phyloP scores from a whole-genome alignment of 1,139 yeast genomes.

The Magnusiomyces sp. region DNA sequence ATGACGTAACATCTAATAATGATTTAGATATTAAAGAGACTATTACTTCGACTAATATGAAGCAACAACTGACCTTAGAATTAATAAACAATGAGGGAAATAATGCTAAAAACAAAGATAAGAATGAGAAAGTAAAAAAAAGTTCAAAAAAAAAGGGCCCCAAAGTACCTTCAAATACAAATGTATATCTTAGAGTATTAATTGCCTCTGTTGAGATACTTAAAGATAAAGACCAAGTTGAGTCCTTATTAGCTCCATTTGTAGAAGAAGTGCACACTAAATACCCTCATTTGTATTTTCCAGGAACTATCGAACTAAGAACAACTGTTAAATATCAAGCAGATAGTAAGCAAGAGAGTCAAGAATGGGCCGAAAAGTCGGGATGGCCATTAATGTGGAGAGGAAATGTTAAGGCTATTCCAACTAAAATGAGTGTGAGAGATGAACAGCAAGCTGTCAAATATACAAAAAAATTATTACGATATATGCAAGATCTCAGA shows the following conservation, averaged over 20 bases:
- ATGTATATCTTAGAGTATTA: slow-evolving; percentile 27
- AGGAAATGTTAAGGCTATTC: slow-evolving; percentile 80
- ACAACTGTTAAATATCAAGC: slow-evolving; percentile 50
- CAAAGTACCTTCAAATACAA: not conserved
- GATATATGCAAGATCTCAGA: not conserved
- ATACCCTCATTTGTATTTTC: slow-evolving; percentile 19
- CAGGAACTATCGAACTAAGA: slow-evolving; percentile 24
- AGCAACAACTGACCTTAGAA: not conserved
- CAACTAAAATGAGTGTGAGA: slow-evolving; percentile 44
- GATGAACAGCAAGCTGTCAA: slow-evolving; percentile 39
- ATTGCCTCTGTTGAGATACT: slow-evolving; percentile 23
- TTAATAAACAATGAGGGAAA: no score
- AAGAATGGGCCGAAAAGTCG: slow-evolving; percentile 52
- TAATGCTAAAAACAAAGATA: not conserved
- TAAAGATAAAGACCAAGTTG: slow-evolving; percentile 17
- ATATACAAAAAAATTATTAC: slow-evolving; percentile 33
- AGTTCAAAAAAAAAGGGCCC: not conserved
- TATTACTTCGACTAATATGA: not conserved
- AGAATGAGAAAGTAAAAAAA: not conserved
- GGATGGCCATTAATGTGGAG: slow-evolving; percentile 91
- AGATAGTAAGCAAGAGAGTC: slow-evolving; percentile 51
- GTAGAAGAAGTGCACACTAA: slow-evolving; percentile 17
- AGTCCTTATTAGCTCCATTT: slow-evolving; percentile 14
- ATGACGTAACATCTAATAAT: not conserved
- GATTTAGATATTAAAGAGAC: not conserved